Evolutionary conservation across 208 protist species (phyloP).

Genomic region (Acanthamoeba sp.): DNA sequence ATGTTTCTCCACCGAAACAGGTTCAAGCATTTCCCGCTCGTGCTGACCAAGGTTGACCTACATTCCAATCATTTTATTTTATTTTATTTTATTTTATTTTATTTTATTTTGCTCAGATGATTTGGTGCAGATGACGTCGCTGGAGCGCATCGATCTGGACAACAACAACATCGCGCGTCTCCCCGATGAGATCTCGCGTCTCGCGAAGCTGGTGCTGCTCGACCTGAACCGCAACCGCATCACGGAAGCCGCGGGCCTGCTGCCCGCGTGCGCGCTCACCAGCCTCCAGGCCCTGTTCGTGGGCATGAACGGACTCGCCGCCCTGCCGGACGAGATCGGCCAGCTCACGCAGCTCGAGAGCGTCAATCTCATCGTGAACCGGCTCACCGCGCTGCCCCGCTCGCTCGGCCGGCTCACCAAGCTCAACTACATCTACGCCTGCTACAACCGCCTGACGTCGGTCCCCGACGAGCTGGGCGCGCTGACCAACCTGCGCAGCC

Average conservation of each 20-base stretch:
- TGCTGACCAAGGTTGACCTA: background rate
- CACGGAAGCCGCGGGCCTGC: background rate
- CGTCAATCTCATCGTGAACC: background rate
- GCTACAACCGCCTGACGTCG: background rate
- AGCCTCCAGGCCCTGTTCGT: background rate
- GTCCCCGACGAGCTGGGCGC: background rate
- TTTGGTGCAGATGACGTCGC: background rate
- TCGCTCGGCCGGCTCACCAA: background rate
- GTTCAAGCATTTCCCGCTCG: background rate
- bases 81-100: too few relatives aligned
- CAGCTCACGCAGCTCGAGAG: background rate
- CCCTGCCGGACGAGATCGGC: background rate
- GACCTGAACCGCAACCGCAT: conserved; percentile 1
- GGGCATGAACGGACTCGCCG: background rate
- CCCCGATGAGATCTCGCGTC: background rate
- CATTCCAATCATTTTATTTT: background rate
- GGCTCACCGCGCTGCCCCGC: background rate
- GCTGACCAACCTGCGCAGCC: background rate
- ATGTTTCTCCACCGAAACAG: background rate
- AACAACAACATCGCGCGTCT: background rate
- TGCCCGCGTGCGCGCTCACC: background rate
- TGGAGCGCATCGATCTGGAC: background rate
- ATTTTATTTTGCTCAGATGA: too few relatives aligned
- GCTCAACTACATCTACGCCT: background rate
- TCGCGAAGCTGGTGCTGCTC: background rate